These are phyloP conservation scores for Myriosclerotinia scirpicola DNA, from an alignment of 2,329 filamentous ascomycete species.

Conservation along the genomic window DNA sequence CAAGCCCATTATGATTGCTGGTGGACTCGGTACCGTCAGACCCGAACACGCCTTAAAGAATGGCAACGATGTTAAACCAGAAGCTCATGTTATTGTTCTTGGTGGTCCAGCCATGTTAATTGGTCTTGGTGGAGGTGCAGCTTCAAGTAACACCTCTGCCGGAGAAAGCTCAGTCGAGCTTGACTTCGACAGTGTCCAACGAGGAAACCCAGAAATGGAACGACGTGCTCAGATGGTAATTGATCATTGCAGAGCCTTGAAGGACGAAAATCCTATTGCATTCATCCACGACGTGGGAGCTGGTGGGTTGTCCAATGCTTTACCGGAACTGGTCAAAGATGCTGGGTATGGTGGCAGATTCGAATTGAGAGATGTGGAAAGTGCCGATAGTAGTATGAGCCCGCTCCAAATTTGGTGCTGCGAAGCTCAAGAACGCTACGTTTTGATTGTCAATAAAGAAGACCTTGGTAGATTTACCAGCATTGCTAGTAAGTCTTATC, in stretches of 20 bases:
- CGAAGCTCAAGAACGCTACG: conserved; percentile 94
- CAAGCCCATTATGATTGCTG: conserved; percentile 98
- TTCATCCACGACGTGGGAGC: conserved; percentile 98
- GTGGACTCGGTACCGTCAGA: conserved; percentile 87
- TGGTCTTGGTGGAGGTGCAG: conserved; percentile 90
- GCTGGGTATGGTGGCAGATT: conserved; percentile 88
- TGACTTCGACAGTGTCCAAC: conserved; percentile 95
- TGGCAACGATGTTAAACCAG: conserved; percentile 73
- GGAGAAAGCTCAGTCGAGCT: conserved; percentile 87
- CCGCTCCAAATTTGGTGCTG: conserved; percentile 98
- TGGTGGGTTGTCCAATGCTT: conserved; percentile 77
- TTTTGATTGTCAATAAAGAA: conserved; percentile 81
- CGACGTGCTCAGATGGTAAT: conserved; percentile 97
- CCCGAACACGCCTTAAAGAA: conserved; percentile 90
- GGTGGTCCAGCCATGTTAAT: conserved; percentile 98
- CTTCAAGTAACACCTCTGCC: conserved; percentile 85
- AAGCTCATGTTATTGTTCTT: conserved; percentile 88
- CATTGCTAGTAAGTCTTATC: conserved; percentile 54
- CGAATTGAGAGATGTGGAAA: conserved; percentile 92
- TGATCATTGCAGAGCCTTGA: conserved; percentile 85
- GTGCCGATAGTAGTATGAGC: conserved; percentile 86
- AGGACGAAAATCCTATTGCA: conserved; percentile 82
- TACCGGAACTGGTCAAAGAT: conserved; percentile 89
- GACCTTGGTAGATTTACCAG: conserved; percentile 73
- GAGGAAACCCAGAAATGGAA: conserved; percentile 96